These are phyloP conservation scores for Lactifluus pinguis DNA, from an alignment of 768 basidiomycete species.

Conservation along the genomic window DNA sequence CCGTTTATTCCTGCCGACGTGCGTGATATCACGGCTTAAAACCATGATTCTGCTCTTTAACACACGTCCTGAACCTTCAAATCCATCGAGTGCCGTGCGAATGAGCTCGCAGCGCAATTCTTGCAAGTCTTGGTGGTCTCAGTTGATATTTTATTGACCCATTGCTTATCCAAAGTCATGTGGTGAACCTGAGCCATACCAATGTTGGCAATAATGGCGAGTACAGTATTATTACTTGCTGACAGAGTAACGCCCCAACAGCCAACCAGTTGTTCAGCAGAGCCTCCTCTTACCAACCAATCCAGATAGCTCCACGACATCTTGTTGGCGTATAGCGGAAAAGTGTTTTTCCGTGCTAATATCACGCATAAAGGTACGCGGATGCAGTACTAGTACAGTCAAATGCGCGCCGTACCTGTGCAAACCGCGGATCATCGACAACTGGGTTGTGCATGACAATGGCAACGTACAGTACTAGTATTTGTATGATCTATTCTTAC, in stretches of 20 bases:
- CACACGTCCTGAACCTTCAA: conserved; percentile 41
- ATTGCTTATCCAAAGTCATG: not conserved
- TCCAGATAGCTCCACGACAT: conserved; percentile 31
- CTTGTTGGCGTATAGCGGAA: not conserved
- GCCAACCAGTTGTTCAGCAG: conserved; percentile 43
- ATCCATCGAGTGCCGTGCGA: conserved; percentile 30
- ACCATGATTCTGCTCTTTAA: conserved; percentile 37
- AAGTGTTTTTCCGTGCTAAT: not conserved
- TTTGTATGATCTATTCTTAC: too few relatives aligned
- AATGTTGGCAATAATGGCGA: conserved; percentile 22
- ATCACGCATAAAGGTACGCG: not conserved
- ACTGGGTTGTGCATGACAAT: too few relatives aligned
- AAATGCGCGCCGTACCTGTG: conserved; percentile 37
- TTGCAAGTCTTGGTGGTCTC: conserved; percentile 24
- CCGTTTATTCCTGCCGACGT: conserved; percentile 35
- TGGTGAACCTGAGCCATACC: conserved; percentile 14
- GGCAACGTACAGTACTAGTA: too few relatives aligned
- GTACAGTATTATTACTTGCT: not conserved
- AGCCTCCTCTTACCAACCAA: conserved; percentile 30
- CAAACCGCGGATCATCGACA: not conserved
- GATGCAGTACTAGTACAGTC: conserved; percentile 9
- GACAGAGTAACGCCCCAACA: not conserved
- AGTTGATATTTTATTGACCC: not conserved
- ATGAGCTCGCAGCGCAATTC: conserved; percentile 35
- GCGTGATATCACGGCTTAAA: conserved; percentile 42